Evolutionary conservation across 78 protist species (phyloP), one percentile per base, ranked within the genome.

Genomic region (Dictyostelium citrinum): DNA sequence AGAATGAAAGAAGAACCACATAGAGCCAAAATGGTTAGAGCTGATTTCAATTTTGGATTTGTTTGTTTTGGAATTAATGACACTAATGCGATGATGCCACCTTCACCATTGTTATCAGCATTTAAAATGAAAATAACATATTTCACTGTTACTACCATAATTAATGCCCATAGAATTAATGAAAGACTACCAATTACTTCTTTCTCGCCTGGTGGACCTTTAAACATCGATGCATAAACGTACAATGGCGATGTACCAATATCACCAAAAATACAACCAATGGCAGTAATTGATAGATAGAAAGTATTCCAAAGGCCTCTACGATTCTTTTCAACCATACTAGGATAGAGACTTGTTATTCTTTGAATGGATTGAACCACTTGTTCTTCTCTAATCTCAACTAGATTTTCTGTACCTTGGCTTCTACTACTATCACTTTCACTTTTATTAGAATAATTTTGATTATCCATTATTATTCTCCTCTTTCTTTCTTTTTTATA

Each of bases 61-160:
- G 76, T 45, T 60, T 20, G 33, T 68, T 41, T 67, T 51, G 78
- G 55, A 7, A 83, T 29, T 45, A 83, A 51, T 0, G 70, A 43
- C 0, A 29, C 41, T 35, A 83, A 20, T 6, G 90, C 76, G 7
- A 83, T 46, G 10, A 72, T 83, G 35, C 90, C 90, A 71, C 90
- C 90, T 20, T 83, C 90, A 16, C 90, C 90, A 49, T 83, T 68
- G 24, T 83, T 83, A 12, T 83, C 90, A 17, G 80, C 90, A 29
- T 68, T 29, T 33, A 83, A 22, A 16, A 83, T 67, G 80, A 83
- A 64, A 24, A 29, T 6, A 3, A 83, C 80, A 51, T 83, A 83
- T 83, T 83, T 83, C 14, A 67, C 20, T 1, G 41, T n/a, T 8
- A 67, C 78, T 3, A 83, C 41, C 71, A 83, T 31, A 31, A 83